phyloP scores from a whole-genome alignment of 495 filamentous ascomycete genomes.

The Ascobolus immersus region DNA sequence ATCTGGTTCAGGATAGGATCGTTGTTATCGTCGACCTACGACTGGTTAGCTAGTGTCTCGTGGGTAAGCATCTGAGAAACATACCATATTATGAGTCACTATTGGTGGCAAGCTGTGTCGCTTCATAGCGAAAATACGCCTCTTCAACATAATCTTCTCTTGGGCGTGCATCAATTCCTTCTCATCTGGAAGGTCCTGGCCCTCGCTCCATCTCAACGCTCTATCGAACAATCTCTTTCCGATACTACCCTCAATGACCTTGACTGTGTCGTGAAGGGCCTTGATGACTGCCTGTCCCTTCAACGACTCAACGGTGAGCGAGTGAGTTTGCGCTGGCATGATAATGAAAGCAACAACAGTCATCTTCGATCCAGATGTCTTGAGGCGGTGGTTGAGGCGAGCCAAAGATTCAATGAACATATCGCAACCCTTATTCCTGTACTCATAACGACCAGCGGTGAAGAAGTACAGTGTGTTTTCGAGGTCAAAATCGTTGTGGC shows the following conservation, averaged over 20 bases:
- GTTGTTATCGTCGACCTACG: constrained; percentile 48
- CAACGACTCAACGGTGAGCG: constrained; percentile 79
- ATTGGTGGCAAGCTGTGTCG: constrained; percentile 69
- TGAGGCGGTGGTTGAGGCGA: constrained; percentile 78
- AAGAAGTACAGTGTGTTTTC: constrained; percentile 98
- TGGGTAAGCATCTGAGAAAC: constrained; percentile 1
- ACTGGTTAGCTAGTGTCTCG: not conserved
- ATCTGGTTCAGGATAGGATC: constrained; percentile 94
- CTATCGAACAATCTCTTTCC: constrained; percentile 87
- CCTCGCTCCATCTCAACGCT: constrained; percentile 79
- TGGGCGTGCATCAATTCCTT: constrained; percentile 79
- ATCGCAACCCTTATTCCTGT: constrained; percentile 92
- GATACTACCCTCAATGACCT: constrained; percentile 69
- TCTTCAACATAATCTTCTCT: constrained; percentile 77
- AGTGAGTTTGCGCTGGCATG: constrained; percentile 94
- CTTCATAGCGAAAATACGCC: constrained; percentile 89
- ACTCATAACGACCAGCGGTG: constrained; percentile 89
- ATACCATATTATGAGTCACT: constrained; percentile 92
- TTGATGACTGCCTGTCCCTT: constrained; percentile 96
- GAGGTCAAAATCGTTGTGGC: constrained; percentile 86
- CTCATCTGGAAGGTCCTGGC: constrained; percentile 73
- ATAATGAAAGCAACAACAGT: constrained; percentile 98
- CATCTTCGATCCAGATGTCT: constrained; percentile 58
- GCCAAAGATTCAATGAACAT: constrained; percentile 98
- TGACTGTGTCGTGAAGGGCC: constrained; percentile 72